phyloP scores from a whole-genome alignment of 2,329 filamentous ascomycete species.

The Xylaria sp. region DNA sequence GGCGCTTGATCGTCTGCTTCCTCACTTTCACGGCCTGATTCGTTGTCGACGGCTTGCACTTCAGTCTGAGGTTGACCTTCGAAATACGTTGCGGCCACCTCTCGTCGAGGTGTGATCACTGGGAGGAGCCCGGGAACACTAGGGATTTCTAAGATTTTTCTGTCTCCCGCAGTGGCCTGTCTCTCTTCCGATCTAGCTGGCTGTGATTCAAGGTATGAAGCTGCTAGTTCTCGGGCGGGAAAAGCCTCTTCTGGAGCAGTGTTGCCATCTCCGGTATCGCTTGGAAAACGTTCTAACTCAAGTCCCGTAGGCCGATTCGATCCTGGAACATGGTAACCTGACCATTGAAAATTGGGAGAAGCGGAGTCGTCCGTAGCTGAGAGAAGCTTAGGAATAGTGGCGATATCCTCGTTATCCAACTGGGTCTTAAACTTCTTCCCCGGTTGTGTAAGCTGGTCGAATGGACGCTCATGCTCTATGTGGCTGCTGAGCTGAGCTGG shows the following conservation, averaged over 20 bases:
- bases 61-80: conserved; percentile 8
- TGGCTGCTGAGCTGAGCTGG: conserved; percentile 40
- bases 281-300: not conserved
- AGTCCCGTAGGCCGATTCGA: not conserved
- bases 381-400: conserved; percentile 33
- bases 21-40: not conserved
- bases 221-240: conserved; percentile 24
- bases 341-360: conserved; percentile 21
- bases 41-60: conserved; percentile 6
- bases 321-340: conserved; percentile 3
- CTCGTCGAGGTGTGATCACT: conserved; percentile 17
- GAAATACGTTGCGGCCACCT: conserved; percentile 24
- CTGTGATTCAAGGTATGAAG: conserved; percentile 23
- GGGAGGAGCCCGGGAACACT: conserved; percentile 17
- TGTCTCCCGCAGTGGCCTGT: not conserved
- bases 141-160: not conserved
- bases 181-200: conserved; percentile 3
- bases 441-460: conserved; percentile 39
- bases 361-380: conserved; percentile 31
- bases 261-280: conserved; percentile 1
- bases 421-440: conserved; percentile 41
- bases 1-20: not conserved
- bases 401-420: conserved; percentile 26
- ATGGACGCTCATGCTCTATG: conserved; percentile 42
- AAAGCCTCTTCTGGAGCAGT: conserved; percentile 4